Evolutionary conservation across 164 flowering plant species (phyloP).

Genomic region (Kingdonia uniflora): DNA sequence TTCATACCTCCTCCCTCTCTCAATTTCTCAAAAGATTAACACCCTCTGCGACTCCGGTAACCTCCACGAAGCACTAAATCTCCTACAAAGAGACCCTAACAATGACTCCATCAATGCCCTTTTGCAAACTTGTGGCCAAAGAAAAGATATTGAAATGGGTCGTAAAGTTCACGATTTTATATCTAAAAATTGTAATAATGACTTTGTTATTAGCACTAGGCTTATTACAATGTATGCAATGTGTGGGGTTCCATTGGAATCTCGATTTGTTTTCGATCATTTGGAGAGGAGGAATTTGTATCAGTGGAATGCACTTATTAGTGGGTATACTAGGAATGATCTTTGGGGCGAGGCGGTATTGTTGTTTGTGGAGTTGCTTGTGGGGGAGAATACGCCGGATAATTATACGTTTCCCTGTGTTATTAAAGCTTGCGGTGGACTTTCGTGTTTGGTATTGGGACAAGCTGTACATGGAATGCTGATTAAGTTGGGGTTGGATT

Average conservation of each 20-base stretch:
- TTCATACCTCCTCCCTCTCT: too few species aligned
- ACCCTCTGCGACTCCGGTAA: too few species aligned
- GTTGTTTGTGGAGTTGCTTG: conserved; percentile 33
- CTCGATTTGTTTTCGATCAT: conserved; percentile 33
- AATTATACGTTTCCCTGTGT: conserved; percentile 54
- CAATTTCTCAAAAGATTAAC: too few species aligned
- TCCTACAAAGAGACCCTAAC: too few species aligned
- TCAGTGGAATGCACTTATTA: conserved; percentile 58
- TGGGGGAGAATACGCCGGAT: conserved; percentile 35
- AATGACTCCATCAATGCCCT: too few species aligned
- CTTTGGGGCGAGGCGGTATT: conserved; percentile 36
- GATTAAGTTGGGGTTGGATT: conserved; percentile 29
- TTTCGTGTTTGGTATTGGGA: conserved; percentile 22
- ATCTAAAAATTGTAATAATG: too few species aligned
- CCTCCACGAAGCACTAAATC: too few species aligned
- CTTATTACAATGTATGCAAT: conserved; percentile 54
- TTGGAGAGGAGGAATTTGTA: conserved; percentile 38
- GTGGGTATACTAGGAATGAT: conserved; percentile 43
- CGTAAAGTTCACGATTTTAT: too few species aligned
- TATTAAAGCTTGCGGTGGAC: conserved; percentile 52
- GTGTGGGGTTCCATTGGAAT: conserved; percentile 47
- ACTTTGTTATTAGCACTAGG: conserved; percentile 42
- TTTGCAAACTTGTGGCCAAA: too few species aligned
- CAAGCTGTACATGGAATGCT: conserved; percentile 38
- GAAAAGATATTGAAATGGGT: too few species aligned